Conservation (phyloP, 78 protist genomes). For the Planoprotostelium fungivorum region DNA sequence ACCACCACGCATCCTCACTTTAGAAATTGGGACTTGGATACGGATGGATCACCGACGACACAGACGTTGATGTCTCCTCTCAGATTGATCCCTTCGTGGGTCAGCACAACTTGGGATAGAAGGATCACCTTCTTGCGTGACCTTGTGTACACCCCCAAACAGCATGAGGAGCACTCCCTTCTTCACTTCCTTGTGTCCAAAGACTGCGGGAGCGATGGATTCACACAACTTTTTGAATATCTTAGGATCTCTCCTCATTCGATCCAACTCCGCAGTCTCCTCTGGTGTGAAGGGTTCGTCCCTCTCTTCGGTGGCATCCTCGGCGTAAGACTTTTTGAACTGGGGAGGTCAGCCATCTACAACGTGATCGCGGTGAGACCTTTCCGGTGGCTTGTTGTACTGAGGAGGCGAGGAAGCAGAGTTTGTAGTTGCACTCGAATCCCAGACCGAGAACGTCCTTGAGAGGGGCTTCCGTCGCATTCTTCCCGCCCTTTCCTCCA, state of each 20-base stretch:
- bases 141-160: conserved; percentile 98
- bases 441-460: not conserved
- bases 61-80: conserved; percentile 99
- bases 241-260: conserved; percentile 37
- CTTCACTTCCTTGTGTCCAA: conserved; percentile 83
- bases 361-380: not conserved
- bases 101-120: conserved; percentile 97
- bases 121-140: conserved; percentile 88
- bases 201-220: conserved; percentile 83
- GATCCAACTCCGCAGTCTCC: conserved; percentile 39
- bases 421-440: conserved; percentile 45
- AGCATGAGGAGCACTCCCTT: conserved; percentile 92
- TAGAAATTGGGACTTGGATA: conserved; percentile 96
- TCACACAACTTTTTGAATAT: conserved; percentile 50
- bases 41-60: conserved; percentile 98
- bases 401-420: conserved; percentile 85
- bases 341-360: not conserved
- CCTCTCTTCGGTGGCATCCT: conserved; percentile 7
- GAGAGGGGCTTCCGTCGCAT: not conserved
- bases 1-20: conserved; percentile 44
- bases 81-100: conserved; percentile 76
- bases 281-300: conserved; percentile 38
- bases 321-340: conserved; percentile 7
- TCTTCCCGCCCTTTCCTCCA: not conserved
- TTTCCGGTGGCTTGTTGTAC: conserved; percentile 10